phyloP scores from a whole-genome alignment of 306 rosid species.

The Echinosophora koreensis region DNA sequence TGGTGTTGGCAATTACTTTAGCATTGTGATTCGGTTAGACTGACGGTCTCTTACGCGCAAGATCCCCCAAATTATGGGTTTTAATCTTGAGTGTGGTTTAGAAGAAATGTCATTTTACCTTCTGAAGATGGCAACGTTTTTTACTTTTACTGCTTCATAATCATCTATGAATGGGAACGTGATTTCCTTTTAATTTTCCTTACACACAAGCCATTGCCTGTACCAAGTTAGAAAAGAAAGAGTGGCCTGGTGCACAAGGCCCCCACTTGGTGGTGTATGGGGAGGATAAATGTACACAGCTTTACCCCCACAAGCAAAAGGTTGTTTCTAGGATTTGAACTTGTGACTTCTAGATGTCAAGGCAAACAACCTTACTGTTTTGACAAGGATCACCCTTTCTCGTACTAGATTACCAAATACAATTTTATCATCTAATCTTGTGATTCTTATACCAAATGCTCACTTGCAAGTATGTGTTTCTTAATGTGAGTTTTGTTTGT shows the following conservation, averaged over 20 bases:
- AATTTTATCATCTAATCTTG: slow-evolving; percentile 25
- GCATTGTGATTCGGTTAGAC: background rate
- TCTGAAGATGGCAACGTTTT: background rate
- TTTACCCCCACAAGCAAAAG: too few species aligned
- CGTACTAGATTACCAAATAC: slow-evolving; percentile 18
- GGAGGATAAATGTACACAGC: too few species aligned
- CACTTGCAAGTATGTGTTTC: slow-evolving; percentile 25
- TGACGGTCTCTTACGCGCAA: background rate
- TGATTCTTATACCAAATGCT: slow-evolving; percentile 8
- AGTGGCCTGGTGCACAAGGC: too few species aligned
- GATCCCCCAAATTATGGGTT: background rate
- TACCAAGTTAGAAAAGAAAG: background rate
- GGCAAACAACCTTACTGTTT: too few species aligned
- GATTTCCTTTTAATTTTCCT: slow-evolving; percentile 11
- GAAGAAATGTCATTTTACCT: background rate
- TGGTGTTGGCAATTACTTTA: background rate
- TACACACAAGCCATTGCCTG: background rate
- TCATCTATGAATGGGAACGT: background rate
- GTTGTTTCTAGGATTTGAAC: too few species aligned
- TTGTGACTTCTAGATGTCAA: too few species aligned
- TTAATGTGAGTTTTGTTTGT: slow-evolving; percentile 1
- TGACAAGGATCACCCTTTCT: background rate
- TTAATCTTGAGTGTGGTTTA: background rate
- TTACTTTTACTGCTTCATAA: slow-evolving; percentile 1
- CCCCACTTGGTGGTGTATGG: too few species aligned